These are phyloP conservation scores for Solanum pinnatisectum DNA, from an alignment of 257 asterid species.

Conservation along the genomic window DNA sequence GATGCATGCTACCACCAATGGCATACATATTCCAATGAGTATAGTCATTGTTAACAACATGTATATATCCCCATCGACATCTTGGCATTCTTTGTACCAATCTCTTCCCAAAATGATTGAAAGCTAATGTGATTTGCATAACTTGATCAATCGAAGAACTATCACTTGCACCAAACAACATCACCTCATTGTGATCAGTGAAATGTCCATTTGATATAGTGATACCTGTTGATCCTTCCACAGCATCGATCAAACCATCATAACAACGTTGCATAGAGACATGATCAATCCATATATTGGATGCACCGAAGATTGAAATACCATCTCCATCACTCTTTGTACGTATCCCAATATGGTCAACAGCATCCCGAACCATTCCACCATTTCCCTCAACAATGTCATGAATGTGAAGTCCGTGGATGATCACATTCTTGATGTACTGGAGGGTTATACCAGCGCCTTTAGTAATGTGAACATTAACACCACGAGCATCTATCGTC, in stretches of 20 bases:
- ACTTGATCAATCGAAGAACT: conserved; percentile 20
- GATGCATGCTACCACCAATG: conserved; percentile 53
- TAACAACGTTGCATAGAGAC: conserved; percentile 36
- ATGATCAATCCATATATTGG: conserved; percentile 62
- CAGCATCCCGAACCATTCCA: conserved; percentile 40
- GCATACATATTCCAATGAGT: conserved; percentile 78
- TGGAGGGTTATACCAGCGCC: conserved; percentile 57
- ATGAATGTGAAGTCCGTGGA: conserved; percentile 34
- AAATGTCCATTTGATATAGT: conserved; percentile 58
- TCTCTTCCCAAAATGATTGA: conserved; percentile 65
- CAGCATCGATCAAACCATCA: conserved; percentile 48
- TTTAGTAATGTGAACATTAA: conserved; percentile 25
- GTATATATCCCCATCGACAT: conserved; percentile 46
- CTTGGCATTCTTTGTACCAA: conserved; percentile 75
- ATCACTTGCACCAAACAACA: conserved; percentile 59
- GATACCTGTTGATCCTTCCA: conserved; percentile 44
- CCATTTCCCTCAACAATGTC: conserved; percentile 30
- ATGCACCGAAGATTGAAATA: conserved; percentile 38
- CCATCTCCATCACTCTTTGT: conserved; percentile 58
- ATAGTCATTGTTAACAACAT: conserved; percentile 65
- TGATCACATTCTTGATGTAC: conserved; percentile 38
- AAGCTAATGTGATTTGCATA: conserved; percentile 59
- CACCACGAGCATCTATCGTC: conserved; percentile 72
- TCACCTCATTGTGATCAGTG: conserved; percentile 50
- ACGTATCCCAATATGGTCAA: conserved; percentile 37